Conservation (phyloP, 129 eudicot species). For the Lonicera japonica region DNA sequence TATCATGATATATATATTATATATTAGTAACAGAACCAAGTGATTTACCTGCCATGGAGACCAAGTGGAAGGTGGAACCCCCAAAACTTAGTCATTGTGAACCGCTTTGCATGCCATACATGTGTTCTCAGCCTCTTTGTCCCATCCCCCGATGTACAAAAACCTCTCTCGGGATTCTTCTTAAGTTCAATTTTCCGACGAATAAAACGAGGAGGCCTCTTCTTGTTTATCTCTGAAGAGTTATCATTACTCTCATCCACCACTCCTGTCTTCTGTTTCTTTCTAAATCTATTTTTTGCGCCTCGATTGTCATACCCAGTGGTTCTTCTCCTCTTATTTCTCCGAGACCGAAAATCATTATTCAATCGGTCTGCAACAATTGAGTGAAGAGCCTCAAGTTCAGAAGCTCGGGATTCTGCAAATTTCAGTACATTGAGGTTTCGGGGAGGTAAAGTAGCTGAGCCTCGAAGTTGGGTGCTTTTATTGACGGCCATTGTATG, state of each 20-base stretch:
- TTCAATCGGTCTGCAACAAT: slow-evolving; percentile 47
- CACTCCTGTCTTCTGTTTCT: slow-evolving; percentile 28
- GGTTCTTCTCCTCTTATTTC: slow-evolving; percentile 79
- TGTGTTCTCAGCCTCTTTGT: slow-evolving; percentile 86
- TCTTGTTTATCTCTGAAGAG: slow-evolving; percentile 16
- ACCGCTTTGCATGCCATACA: slow-evolving; percentile 92
- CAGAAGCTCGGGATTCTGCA: slow-evolving; percentile 76
- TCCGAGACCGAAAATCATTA: slow-evolving; percentile 54
- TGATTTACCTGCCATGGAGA: slow-evolving; percentile 73
- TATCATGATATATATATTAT: too few relatives aligned
- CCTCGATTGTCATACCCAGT: slow-evolving; percentile 48
- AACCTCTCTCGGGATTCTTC: slow-evolving; percentile 50
- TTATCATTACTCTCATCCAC: slow-evolving; percentile 11
- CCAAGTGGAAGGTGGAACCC: slow-evolving; percentile 86
- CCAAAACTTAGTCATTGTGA: slow-evolving; percentile 70
- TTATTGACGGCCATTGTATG: slow-evolving; percentile 28
- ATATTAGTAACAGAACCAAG: not conserved
- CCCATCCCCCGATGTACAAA: slow-evolving; percentile 68
- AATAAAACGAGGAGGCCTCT: slow-evolving; percentile 52
- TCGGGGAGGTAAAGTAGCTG: slow-evolving; percentile 40
- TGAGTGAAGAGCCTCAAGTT: slow-evolving; percentile 71
- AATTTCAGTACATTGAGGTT: slow-evolving; percentile 56
- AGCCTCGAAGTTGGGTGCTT: slow-evolving; percentile 27
- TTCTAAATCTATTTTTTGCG: slow-evolving; percentile 42
- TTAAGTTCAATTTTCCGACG: slow-evolving; percentile 65